A percentile compares a stretch with the other conserved stretches of the same genome.
Evolutionary conservation across 371 early-diverging fungal genomes (phyloP).

Genomic region (Choanephora cucurbitarum): DNA sequence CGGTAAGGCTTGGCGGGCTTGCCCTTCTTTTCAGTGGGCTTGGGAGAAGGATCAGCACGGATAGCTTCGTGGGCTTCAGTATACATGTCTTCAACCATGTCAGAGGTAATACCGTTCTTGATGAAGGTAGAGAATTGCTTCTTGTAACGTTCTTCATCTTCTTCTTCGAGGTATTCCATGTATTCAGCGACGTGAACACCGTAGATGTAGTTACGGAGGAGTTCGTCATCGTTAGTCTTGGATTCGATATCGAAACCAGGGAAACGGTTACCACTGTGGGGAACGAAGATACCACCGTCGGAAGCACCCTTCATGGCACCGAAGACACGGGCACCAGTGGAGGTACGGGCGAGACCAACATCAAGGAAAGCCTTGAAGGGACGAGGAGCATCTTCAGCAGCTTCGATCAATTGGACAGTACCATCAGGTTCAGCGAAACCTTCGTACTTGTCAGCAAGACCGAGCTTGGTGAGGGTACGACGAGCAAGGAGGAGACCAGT

Average conservation of each 20-base stretch:
- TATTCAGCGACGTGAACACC: conserved; percentile 99
- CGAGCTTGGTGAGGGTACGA: conserved; percentile 95
- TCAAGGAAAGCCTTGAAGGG: conserved; percentile 99
- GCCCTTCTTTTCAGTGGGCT: conserved; percentile 73
- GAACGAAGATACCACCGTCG: conserved; percentile 99
- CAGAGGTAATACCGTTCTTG: conserved; percentile 89
- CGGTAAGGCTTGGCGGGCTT: conserved; percentile 63
- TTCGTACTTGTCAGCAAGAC: conserved; percentile 93
- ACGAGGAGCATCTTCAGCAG: conserved; percentile 92
- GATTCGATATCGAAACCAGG: conserved; percentile 94
- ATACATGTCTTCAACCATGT: conserved; percentile 97
- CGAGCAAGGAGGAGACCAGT: conserved; percentile 99
- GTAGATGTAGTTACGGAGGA: conserved; percentile 97
- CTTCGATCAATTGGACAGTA: conserved; percentile 87
- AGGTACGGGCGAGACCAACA: conserved; percentile 98
- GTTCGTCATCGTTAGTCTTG: conserved; percentile 95
- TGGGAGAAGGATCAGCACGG: conserved; percentile 85
- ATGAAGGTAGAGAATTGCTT: conserved; percentile 97
- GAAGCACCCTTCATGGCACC: conserved; percentile 99
- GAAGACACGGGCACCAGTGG: conserved; percentile 99
- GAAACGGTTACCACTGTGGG: conserved; percentile 99
- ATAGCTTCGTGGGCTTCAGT: conserved; percentile 93
- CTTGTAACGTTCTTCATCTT: conserved; percentile 98
- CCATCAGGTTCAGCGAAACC: conserved; percentile 97
- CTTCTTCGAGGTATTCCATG: conserved; percentile 98